Evolutionary conservation across 768 basidiomycete species (phyloP), one percentile per base, ranked within the genome.

Genomic region (Agaricus blazei): DNA sequence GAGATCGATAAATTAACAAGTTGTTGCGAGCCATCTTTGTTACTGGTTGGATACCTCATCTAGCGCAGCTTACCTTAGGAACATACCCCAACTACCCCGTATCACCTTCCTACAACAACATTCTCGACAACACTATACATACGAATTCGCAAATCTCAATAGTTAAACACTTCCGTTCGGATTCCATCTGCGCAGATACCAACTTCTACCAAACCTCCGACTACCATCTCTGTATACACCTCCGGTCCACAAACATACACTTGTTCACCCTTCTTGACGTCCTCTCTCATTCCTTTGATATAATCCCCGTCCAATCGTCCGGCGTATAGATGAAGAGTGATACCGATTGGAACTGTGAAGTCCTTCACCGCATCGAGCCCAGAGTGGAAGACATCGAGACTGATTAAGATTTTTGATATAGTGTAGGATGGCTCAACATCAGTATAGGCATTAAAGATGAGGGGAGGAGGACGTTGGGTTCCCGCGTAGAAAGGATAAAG

Each of bases 191-290:
- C 57, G 14, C 70, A 64, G 9, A 76, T 61, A 3, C 77, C 78
- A 38, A 70, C 55, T 4, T 63, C 66, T 3, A 58, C 64, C 55
- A 83, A 58, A 1, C 63, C 63, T 4, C 58, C 60, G n/a, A 75
- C 45, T 1, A 74, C 68, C 28, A 63, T 62, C 45, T 68, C 62
- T 62, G 82, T 80, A 51, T 80, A 83, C 3, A 60, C 62, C 24
- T 65, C 68, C 1, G 82, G 77, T 2, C 83, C 82, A 63, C 83
- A 84, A 11, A 84, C 44, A 57, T 74, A 84, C 1, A 68, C 63
- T n/a, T 70, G 64, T 43, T 68, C 64, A 11, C 61, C 67, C 24
- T 61, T 66, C 24, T 38, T 40, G 6, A 67, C 6, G 1, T 60
- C 64, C 41, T 19, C 58, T 52, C 62, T 48, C 27, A n/a, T 41